Conservation (phyloP, 768 basidiomycete genomes). For the Mycena alexandri region DNA sequence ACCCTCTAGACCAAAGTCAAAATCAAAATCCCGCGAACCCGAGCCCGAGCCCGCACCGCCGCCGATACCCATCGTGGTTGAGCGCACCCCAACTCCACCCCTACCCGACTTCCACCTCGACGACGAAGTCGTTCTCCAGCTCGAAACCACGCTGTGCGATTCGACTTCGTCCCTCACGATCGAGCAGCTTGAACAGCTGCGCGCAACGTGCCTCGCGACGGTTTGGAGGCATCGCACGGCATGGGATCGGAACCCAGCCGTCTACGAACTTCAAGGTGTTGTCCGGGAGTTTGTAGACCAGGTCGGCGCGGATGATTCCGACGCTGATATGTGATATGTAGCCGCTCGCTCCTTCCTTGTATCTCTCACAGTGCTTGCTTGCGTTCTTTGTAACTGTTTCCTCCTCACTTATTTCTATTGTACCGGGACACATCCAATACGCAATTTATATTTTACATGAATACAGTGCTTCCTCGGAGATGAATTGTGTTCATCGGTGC, state of each 20-base stretch:
- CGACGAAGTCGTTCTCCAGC: constrained; percentile 57
- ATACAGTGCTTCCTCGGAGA: no score
- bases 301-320: constrained; percentile 49
- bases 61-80: constrained; percentile 62
- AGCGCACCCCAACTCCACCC: constrained; percentile 75
- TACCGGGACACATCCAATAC: constrained; percentile 23
- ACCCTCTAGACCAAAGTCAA: constrained; percentile 40
- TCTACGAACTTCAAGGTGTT: constrained; percentile 69
- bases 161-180: constrained; percentile 74
- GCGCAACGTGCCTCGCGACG: constrained; percentile 82
- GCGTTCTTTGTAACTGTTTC: not conserved
- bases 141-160: constrained; percentile 64
- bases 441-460: constrained; percentile 13
- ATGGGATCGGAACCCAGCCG: constrained; percentile 83
- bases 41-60: constrained; percentile 38
- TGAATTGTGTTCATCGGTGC: no score
- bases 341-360: constrained; percentile 2
- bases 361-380: constrained; percentile 26
- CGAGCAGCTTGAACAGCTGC: constrained; percentile 94
- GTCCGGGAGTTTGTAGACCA: constrained; percentile 78
- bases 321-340: constrained; percentile 28
- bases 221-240: constrained; percentile 87
- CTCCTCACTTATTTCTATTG: constrained; percentile 34
- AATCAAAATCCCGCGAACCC: constrained; percentile 40
- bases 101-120: constrained; percentile 84